These are phyloP conservation scores for Candida pini DNA, from an alignment of 805 yeast genomes.

Conservation along the genomic window DNA sequence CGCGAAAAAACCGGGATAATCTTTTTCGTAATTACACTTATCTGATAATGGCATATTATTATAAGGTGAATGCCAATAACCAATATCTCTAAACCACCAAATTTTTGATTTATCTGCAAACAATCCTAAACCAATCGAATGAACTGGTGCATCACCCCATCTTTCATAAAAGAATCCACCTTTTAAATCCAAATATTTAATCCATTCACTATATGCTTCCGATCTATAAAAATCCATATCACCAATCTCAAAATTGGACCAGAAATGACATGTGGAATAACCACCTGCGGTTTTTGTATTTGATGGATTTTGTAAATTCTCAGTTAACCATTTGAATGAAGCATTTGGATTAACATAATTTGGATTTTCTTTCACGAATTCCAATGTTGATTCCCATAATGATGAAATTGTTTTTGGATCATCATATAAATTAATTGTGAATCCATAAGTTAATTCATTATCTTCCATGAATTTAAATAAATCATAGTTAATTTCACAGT, in stretches of 20 bases:
- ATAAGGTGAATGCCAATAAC: constrained; percentile 44
- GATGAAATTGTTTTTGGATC: constrained; percentile 59
- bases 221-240: constrained; percentile 66
- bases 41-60: constrained; percentile 37
- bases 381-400: constrained; percentile 67
- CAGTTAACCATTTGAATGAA: constrained; percentile 63
- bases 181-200: constrained; percentile 56
- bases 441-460: constrained; percentile 65
- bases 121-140: constrained; percentile 41
- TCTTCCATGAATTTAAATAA: constrained; percentile 78
- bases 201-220: constrained; percentile 58
- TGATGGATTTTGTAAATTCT: constrained; percentile 60
- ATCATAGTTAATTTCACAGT: constrained; percentile 75
- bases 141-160: constrained; percentile 54
- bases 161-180: constrained; percentile 81
- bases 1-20: constrained; percentile 19
- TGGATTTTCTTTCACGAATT: constrained; percentile 57
- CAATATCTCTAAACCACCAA: constrained; percentile 50
- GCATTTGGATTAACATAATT: constrained; percentile 52
- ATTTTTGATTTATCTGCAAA: constrained; percentile 40
- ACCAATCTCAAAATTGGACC: constrained; percentile 83
- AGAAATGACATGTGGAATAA: constrained; percentile 82
- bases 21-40: constrained; percentile 9
- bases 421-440: constrained; percentile 69
- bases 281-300: constrained; percentile 36